Evolutionary conservation across 371 early-diverging fungal species (phyloP), one percentile per base, ranked within the genome.

Genomic region (Rhizomucor miehei): DNA sequence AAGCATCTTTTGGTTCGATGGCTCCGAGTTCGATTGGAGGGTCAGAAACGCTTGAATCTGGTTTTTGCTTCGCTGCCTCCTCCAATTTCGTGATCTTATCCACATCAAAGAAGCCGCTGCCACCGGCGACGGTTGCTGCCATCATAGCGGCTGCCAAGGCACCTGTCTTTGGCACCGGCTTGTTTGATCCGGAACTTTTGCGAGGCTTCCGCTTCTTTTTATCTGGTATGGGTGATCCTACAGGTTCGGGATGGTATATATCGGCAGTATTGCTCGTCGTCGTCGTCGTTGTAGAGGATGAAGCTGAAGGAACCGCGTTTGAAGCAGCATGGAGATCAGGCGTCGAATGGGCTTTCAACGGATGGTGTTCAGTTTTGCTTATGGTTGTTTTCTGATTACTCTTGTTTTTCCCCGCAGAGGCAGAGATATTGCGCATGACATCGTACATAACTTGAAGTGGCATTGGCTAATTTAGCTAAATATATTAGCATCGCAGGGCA

Each of bases 71-170:
- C 6, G 19, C 19, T 11, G 51, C 54, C 14, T 59, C 59, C 44
- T 59, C 64, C 13, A 57, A 48, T n/a, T 50, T 45, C 3, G 55
- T 44, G 38, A 65, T 51, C 17, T 54, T 59, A 35, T 45, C 59
- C 0, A 65, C 71, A 35, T 73, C 77, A 43, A 73, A 67, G 46
- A 77, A 63, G 9, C 71, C 67, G 40, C 65, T 69, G 58, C 73
- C 60, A 39, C 77, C 77, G 17, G 77, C 70, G 1, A 73, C 73
- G 0, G 77, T 67, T 14, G 77, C 77, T 3, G 77, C 77, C 77
- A 77, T 77, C 71, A 77, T 71, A 12, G 77, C 77, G 9, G 77
- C 71, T 3, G 77, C 77, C 38, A 77, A 51, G 21, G 77, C 77
- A 20, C 77, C 77, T 3, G 71, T 65, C 55, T 71, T 77, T 5